Conservation (phyloP, 148 eudicot species). For the Amaranthus hypochondriacus region DNA sequence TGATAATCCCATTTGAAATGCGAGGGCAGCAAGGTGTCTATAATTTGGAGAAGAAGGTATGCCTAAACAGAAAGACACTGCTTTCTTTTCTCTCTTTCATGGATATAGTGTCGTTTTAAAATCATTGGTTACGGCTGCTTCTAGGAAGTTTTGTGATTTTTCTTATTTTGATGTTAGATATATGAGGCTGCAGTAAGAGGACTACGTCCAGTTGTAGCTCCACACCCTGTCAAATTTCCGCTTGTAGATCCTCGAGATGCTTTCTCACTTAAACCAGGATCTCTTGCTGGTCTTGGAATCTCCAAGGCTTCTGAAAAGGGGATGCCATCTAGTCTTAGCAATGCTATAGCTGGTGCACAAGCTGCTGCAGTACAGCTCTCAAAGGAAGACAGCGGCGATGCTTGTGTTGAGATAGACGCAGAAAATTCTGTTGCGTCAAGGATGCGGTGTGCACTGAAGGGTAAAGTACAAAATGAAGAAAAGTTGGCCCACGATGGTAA, state of each 20-base stretch:
- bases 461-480: slow-evolving; percentile 16
- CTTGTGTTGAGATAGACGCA: slow-evolving; percentile 11
- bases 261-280: slow-evolving; percentile 76
- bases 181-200: slow-evolving; percentile 57
- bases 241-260: slow-evolving; percentile 52
- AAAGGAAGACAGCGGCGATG: slow-evolving; percentile 27
- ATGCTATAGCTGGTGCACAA: slow-evolving; percentile 71
- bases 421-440: slow-evolving; percentile 42
- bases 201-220: slow-evolving; percentile 44
- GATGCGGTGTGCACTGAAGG: slow-evolving; percentile 35
- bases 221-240: slow-evolving; percentile 49
- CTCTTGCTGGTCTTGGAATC: slow-evolving; percentile 24
- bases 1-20: slow-evolving; percentile 66
- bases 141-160: background rate
- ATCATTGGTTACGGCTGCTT: background rate
- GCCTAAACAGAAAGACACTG: background rate
- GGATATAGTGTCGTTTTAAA: background rate
- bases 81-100: background rate
- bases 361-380: slow-evolving; percentile 66
- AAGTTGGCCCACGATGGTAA: background rate
- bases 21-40: slow-evolving; percentile 72
- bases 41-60: slow-evolving; percentile 73
- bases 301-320: slow-evolving; percentile 32
- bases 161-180: slow-evolving; percentile 36
- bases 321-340: slow-evolving; percentile 48